Base-by-base conservation (phyloP, 192 early-diverging fungal genomes). In the Rhizophagus sp. region DNA sequence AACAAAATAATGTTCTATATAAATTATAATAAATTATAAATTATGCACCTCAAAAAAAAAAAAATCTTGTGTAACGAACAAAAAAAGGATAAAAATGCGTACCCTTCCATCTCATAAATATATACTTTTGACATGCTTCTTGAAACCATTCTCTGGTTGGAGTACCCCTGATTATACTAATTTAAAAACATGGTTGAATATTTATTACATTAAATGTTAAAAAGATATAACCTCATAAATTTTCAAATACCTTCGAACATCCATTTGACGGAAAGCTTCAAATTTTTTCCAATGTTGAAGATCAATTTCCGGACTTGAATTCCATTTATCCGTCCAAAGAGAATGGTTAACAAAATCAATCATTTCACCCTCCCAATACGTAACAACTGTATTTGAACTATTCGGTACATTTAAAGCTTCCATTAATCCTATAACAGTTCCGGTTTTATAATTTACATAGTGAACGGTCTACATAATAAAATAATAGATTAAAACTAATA, bases 81-180 rank as follows among this genome's bases (percentile, higher is more conserved):
- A 72, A 25, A 73, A 39, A 70, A 2, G 41, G 41, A 44, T 73
- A 27, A 33, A 66, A 39, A 25, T 9, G 8, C 34, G 27, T 79
- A 86, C 85, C 85, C 82, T 92, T 92, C 91, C 91, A 92, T 24
- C 91, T 89, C 91, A 92, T 92, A 69, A 91, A 89, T n/a, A 92
- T 87, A 73, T 88, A 90, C 50, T 92, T 90, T 76, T 92, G 83
- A 24, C 86, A 81, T 33, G 88, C 70, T 72, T 85, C 81, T 30
- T 86, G 85, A 72, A 87, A 85, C 68, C 87, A 86, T 67, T 83
- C 81, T 41, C 82, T 79, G 2, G 57, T 76, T 66, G 76, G 79
- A 39, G 80, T 75, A 12, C 82, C 84, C 4, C 80, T 78, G 15
- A 79, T 62, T 30, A 85, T 79, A 44, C 79, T 65, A 25, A 68